phyloP scores from a whole-genome alignment of 352 stramenopile genomes.

The Albugo candida region DNA sequence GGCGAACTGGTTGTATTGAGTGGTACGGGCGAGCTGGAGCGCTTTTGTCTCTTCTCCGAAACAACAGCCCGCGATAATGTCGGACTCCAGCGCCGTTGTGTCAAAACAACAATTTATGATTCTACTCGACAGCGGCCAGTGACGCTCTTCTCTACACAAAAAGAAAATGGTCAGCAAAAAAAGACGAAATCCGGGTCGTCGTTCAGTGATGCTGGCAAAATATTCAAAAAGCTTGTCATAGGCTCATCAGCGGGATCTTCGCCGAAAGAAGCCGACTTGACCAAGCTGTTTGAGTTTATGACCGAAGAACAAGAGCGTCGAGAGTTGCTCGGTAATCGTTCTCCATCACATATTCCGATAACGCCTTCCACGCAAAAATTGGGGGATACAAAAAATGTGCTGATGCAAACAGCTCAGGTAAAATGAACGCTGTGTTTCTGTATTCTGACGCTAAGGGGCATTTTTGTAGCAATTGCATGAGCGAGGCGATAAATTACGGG shows the following conservation, averaged over 20 bases:
- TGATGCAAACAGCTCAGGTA: slow-evolving; percentile 56
- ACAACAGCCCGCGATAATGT: slow-evolving; percentile 27
- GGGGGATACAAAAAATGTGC: slow-evolving; percentile 29
- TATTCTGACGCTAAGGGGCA: not conserved
- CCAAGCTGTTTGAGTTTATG: slow-evolving; percentile 59
- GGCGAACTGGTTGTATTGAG: slow-evolving; percentile 41
- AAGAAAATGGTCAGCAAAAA: slow-evolving; percentile 20
- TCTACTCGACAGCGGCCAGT: slow-evolving; percentile 17
- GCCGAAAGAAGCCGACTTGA: slow-evolving; percentile 43
- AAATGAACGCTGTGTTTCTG: not conserved
- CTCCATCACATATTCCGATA: slow-evolving; percentile 4
- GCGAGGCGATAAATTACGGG: slow-evolving; percentile 54
- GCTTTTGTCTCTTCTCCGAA: slow-evolving; percentile 38
- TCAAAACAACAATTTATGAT: slow-evolving; percentile 25
- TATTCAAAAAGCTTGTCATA: slow-evolving; percentile 60
- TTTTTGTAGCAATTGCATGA: slow-evolving; percentile 40
- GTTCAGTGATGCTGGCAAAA: slow-evolving; percentile 24
- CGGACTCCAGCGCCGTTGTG: slow-evolving; percentile 26
- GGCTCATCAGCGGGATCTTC: slow-evolving; percentile 8
- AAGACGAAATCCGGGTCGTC: slow-evolving; percentile 12
- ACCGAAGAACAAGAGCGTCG: slow-evolving; percentile 30
- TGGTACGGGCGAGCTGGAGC: slow-evolving; percentile 39
- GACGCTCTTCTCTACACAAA: not conserved
- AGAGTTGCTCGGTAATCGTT: slow-evolving; percentile 30
- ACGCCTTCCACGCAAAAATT: slow-evolving; percentile 14